Base-by-base conservation (phyloP, 2,329 filamentous ascomycete species). In the Emmonsiellopsis sp. region DNA sequence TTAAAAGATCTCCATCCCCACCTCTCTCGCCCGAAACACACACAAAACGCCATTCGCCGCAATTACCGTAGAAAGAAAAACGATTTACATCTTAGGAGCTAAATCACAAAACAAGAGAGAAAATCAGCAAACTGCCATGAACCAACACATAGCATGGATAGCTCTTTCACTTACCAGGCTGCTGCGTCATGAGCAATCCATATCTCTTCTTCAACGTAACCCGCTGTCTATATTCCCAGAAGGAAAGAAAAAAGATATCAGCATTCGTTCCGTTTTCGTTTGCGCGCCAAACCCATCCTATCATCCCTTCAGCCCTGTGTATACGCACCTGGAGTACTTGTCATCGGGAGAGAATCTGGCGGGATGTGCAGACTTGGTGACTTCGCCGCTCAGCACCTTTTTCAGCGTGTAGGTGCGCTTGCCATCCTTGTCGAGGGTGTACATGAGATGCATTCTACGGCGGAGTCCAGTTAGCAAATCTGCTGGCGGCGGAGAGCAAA, bases 271-370 rank as follows among this genome's bases (percentile, higher is more conserved):
- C n/a, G 10, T 42, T 6, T n/a, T 17, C 17, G 17, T 17, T 17
- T 17, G 17, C 17, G 17, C 17, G 17, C 17, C 17, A 17, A 17
- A 17, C 17, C 17, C 17, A 17, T 17, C 13, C 5, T 46, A n/a
- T 11, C 13, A 34, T 42, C 13, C 21, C n/a, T 27, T 14, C 27
- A 34, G 36, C 9, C 9, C 6, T 39, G 17, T 31, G 6, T 42
- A 14, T 50, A 61, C 72, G 50, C 68, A 83, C 80, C 82, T 78
- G 66, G 90, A 95, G 81, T 94, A 97, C 80, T 96, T 95, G 80
- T 98, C 93, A 75, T 98, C 93, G 59, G 93, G 93, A 46, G 89
- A 95, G 79, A 97, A 98, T 62, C 93, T 82, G 43, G 93, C 93
- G 46, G 93, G 92, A 76, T 97, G 92, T 53, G 93, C 93, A 52